Base-by-base conservation (phyloP, 306 rosid genomes). In the Vicia sativa region DNA sequence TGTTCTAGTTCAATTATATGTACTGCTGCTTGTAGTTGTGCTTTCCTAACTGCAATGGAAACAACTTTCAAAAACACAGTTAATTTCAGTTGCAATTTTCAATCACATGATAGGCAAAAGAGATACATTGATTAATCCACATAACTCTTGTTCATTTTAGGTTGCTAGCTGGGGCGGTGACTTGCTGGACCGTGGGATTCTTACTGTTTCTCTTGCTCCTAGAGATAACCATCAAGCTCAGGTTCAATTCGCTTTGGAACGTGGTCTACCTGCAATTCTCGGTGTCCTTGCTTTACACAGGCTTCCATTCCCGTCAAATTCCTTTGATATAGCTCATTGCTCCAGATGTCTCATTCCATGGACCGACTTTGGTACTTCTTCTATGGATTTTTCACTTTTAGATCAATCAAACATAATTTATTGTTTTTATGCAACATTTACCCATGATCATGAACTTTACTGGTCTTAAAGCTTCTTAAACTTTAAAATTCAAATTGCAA, bases 151-250 rank as follows among this genome's bases (percentile, higher is more conserved):
- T 50, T 18, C 39, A 59, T 73, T 41, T 12, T 60, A 95, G 99
- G 99, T 95, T 81, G 99, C 99, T 79, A 95, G 97, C 77, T 95
- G 99, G 99, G 99, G 99, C 41, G 99, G 97, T 26, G 96, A 95
- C 83, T 81, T 95, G 81, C 70, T 95, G 48, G 97, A 95, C 65
- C 96, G 97, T 10, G 96, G 97, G 54, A 87, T 95, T 12, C 83
- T 95, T 11, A 88, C 99, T 0, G 58, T 95, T 62, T 95, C 99
- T 71, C 92, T 95, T 29, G 99, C 99, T 10, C 99, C 99, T 31
- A 95, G 99, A 85, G 99, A 95, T 73, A 95, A 95, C 82, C 99
- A 95, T 73, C 89, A 95, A 85, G 99, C 99, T 78, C 99, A 95
- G 85, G 97, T 95, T 69, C 99, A 95, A 77, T 95, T 95, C 50